phyloP scores from a whole-genome alignment of 192 early-diverging fungal species.

The Rhizophagus clarus region DNA sequence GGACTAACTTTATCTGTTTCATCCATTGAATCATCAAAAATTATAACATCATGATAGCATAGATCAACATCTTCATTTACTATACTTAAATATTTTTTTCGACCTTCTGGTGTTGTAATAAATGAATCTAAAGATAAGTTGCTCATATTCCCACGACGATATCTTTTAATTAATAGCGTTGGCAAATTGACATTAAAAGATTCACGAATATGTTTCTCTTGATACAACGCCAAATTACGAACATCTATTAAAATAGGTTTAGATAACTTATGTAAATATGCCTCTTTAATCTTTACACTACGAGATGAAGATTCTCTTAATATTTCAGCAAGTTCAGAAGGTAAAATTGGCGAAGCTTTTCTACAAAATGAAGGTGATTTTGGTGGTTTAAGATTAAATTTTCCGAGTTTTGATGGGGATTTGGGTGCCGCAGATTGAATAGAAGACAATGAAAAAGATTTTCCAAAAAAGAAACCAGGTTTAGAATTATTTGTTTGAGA shows the following conservation, averaged over 20 bases:
- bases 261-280: not conserved
- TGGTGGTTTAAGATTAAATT: conserved; percentile 12
- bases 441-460: conserved; percentile 22
- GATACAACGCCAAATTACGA: conserved; percentile 48
- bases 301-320: not conserved
- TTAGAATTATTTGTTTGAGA: conserved; percentile 4
- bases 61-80: conserved; percentile 6
- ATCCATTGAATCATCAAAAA: conserved; percentile 55
- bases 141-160: conserved; percentile 47
- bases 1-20: conserved; percentile 44
- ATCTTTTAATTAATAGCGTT: conserved; percentile 53
- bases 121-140: conserved; percentile 55
- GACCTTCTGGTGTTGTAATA: conserved; percentile 53
- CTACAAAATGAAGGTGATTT: conserved; percentile 13
- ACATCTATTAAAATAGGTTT: conserved; percentile 46
- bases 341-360: conserved; percentile 25
- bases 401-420: conserved; percentile 19
- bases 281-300: not conserved
- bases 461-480: conserved; percentile 5
- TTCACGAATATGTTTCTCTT: conserved; percentile 44
- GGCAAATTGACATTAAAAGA: conserved; percentile 60
- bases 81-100: conserved; percentile 41
- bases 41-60: conserved; percentile 39
- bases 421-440: conserved; percentile 6
- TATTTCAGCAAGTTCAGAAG: conserved; percentile 13